Percentiles rank a stretch among this genome's conserved stretches.
Evolutionary conservation across 2,329 filamentous ascomycete genomes (phyloP).

Genomic region (Fusarium sp.): DNA sequence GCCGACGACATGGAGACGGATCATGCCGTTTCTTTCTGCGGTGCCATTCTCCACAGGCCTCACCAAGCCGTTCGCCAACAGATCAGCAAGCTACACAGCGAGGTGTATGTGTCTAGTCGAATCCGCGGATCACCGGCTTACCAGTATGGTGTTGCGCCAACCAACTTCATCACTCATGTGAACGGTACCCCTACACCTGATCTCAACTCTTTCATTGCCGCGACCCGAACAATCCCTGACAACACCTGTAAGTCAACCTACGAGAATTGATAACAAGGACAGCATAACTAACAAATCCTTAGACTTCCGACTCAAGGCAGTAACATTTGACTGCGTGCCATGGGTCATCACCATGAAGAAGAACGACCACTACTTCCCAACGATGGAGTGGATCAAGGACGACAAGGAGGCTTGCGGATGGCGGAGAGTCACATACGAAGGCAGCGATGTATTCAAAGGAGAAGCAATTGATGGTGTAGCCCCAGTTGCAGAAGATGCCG

Average conservation of each 20-base stretch:
- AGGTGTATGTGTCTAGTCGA: conserved; percentile 94
- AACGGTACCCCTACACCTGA: conserved; percentile 90
- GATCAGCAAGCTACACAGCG: conserved; percentile 95
- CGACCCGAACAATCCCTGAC: conserved; percentile 90
- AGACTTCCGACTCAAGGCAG: conserved; percentile 96
- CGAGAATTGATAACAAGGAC: not conserved
- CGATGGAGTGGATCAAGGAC: conserved; percentile 79
- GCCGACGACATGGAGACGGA: conserved; percentile 94
- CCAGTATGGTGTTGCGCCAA: conserved; percentile 92
- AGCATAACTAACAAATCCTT: conserved; percentile 33
- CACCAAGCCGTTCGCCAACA: conserved; percentile 98
- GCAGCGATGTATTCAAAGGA: conserved; percentile 66
- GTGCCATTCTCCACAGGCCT: conserved; percentile 91
- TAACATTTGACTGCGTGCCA: conserved; percentile 97
- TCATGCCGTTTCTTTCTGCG: conserved; percentile 93
- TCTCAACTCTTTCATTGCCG: conserved; percentile 82
- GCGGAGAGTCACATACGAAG: conserved; percentile 74
- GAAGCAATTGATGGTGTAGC: conserved; percentile 68
- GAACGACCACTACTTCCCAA: conserved; percentile 95
- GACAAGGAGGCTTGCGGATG: conserved; percentile 71
- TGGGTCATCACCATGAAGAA: conserved; percentile 99
- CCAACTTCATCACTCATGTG: conserved; percentile 97
- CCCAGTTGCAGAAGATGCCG: conserved; percentile 59
- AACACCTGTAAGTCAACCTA: conserved; percentile 80
- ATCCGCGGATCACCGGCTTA: conserved; percentile 87